Conservation (phyloP, 1,284 basidiomycete genomes). For the Pseudozyma sp. region DNA sequence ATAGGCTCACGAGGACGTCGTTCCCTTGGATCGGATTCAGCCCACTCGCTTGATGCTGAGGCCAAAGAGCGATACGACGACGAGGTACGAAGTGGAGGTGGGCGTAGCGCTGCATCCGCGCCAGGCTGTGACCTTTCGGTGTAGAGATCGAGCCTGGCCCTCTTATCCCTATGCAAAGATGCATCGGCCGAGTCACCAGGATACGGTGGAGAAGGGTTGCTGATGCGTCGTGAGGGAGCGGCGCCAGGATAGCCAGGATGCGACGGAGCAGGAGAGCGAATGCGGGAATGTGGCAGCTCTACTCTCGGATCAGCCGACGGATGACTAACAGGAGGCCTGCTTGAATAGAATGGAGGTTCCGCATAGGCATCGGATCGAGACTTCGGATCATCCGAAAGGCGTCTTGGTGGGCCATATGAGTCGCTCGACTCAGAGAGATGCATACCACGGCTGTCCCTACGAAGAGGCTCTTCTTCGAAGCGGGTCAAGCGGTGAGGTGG, state of each 20-base stretch:
- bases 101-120: conserved; percentile 16
- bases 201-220: conserved; percentile 26
- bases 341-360: conserved; percentile 17
- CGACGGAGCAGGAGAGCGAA: conserved; percentile 17
- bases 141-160: conserved; percentile 34
- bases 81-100: conserved; percentile 24
- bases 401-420: conserved; percentile 18
- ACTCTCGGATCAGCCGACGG: conserved; percentile 14
- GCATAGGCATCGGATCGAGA: conserved; percentile 16
- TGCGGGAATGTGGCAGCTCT: conserved; percentile 12
- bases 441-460: conserved; percentile 11
- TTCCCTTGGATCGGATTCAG: conserved; percentile 16
- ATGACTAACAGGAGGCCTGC: conserved; percentile 7
- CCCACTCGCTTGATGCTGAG: conserved; percentile 21
- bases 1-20: conserved; percentile 20
- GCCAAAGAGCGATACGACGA: conserved; percentile 26
- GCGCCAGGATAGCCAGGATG: conserved; percentile 14
- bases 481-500: conserved; percentile 12
- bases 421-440: conserved; percentile 11
- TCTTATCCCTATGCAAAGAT: conserved; percentile 36
- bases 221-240: conserved; percentile 20
- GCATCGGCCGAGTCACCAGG: conserved; percentile 10
- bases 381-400: conserved; percentile 15
- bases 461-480: conserved; percentile 4
- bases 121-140: conserved; percentile 20